Evolutionary conservation across 1,284 basidiomycete species (phyloP), one percentile per base, ranked within the genome.

Genomic region (Leccinum fallax): DNA sequence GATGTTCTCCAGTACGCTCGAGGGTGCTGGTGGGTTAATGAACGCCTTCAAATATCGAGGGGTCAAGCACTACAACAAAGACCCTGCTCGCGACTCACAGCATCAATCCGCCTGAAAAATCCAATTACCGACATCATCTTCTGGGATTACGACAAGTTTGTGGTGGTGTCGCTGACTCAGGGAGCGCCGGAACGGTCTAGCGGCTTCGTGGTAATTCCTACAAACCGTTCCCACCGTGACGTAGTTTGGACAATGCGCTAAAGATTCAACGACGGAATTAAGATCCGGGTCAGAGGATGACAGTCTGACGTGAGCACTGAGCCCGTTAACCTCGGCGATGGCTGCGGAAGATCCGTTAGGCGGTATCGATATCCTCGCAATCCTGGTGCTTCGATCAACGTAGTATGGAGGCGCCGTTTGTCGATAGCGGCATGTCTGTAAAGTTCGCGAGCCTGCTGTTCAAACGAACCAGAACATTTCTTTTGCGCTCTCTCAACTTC

Each of bases 111-210:
- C 53, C 61, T 65, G 40, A 74, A 46, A 24, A 72, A 34, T 3
- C 60, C 69, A 53, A 71, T 46, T 19, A 70, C 13, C 15, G 62
- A 66, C 16, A 65, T 48, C 72, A 74, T 74, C 11, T 5, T 24
- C 36, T 9, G 19, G 13, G 32, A 19, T 51, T 15, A 36, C 24
- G 43, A 19, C n/a, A 8, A 15, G 40, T 43, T 40, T n/a, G n/a
- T n/a, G 16, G n/a, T 40, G 7, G 16, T 19, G 40, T 46, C 19
- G 43, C 19, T 21, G 19, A 19, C 19, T n/a, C 16, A 8, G 40
- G 36, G 7, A 16, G 36, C 15, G 36, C 15, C 34, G 13, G 34
- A 36, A 36, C 13, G 36, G 4, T 3, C 16, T 15, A 38, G 36
- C 15, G 36, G 36, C 7, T 15, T 38, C 36, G 36, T 38, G 36